Evolutionary conservation across 345 rosid genomes (phyloP), one percentile per base, ranked within the genome.

Genomic region (Brassica rapa): DNA sequence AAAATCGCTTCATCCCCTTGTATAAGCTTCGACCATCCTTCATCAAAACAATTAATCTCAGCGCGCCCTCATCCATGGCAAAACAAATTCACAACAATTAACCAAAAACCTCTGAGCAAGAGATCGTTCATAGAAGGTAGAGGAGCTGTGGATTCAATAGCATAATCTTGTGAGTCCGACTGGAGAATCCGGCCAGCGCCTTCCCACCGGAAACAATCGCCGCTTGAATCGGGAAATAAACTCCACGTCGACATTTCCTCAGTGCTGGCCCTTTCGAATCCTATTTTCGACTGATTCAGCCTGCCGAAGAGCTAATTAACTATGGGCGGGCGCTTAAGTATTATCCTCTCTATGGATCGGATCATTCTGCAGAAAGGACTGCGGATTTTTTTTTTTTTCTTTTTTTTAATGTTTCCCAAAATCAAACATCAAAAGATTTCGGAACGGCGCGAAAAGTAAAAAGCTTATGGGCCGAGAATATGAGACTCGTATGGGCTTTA

Each of bases 181-280:
- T 16, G 79, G 33, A 78, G 14, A 11, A 81, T 19, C 56, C 77
- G 75, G 41, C 87, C 88, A 66, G 90, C 74, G 1, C 30, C 51
- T 76, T 91, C 88, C 99, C 98, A 93, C 43, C 84, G 90, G 76
- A 85, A 83, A 59, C 76, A 68, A 29, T 79, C 83, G 46, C 85
- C 87, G 76, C 84, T 85, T 67, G 86, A 71, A 77, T 85, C 88
- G 77, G 92, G 62, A 79, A 80, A 80, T 1, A 90, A 75, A 69
- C 85, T 82, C 97, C 97, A 91, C 80, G 93, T 79, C 35, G 97
- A 89, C 98, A 94, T 94, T 75, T 73, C 21, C 77, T 76, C 76
- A 41, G 53, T 56, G 10, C 5, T 21, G 61, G 25, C 11, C 10
- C 6, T 51, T 59, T 66, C 51, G 63, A 46, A n/a, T 4, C 27